These are phyloP conservation scores for Aureobasidium musti DNA, from an alignment of 2,329 filamentous ascomycete species.

Conservation along the genomic window DNA sequence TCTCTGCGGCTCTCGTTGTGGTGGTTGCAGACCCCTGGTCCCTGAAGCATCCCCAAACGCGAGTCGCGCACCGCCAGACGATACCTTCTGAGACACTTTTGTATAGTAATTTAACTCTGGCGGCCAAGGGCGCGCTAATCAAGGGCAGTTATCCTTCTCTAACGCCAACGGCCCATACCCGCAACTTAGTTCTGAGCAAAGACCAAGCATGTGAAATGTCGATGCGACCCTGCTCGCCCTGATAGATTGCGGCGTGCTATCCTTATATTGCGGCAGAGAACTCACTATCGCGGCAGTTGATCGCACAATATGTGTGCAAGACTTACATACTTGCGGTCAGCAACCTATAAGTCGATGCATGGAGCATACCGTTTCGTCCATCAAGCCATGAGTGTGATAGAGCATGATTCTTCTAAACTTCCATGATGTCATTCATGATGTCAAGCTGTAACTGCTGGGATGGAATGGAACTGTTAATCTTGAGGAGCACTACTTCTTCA, in stretches of 20 bases:
- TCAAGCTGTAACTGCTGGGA: background rate
- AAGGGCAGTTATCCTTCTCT: constrained; percentile 2
- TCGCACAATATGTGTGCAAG: background rate
- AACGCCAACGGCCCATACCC: constrained; percentile 24
- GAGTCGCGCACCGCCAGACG: constrained; percentile 20
- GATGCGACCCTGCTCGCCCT: constrained; percentile 2
- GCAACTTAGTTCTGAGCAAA: constrained; percentile 18
- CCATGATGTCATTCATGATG: constrained; percentile 18
- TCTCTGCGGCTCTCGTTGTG: background rate
- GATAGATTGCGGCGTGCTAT: constrained; percentile 14
- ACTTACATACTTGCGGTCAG: background rate
- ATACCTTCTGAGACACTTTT: constrained; percentile 20
- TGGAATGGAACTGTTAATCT: background rate
- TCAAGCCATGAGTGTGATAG: background rate
- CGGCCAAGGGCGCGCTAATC: constrained; percentile 22
- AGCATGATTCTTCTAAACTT: background rate
- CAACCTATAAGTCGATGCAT: background rate
- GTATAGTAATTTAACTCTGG: constrained; percentile 19
- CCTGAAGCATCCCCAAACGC: constrained; percentile 1
- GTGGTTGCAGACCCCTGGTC: background rate
- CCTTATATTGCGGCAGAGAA: background rate
- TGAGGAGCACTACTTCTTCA: background rate
- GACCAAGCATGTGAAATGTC: constrained; percentile 20
- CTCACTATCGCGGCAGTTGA: background rate
- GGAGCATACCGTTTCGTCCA: background rate